These are phyloP conservation scores for Plasmodium reichenowi DNA, from an alignment of 169 alveolate genomes.

Conservation along the genomic window DNA sequence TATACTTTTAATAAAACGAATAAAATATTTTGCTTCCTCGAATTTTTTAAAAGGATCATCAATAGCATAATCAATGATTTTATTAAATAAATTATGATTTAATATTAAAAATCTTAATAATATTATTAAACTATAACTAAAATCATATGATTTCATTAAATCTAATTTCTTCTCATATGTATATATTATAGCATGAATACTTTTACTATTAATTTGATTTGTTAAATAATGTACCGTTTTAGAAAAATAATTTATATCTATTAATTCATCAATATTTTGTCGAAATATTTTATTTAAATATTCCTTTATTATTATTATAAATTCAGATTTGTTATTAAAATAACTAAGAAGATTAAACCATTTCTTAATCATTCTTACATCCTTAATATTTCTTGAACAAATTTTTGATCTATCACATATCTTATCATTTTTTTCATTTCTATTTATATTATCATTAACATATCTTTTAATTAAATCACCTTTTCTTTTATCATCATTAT, in stretches of 20 bases:
- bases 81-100: constrained; percentile 47
- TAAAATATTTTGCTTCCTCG: constrained; percentile 20
- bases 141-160: constrained; percentile 43
- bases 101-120: constrained; percentile 23
- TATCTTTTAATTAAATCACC: neutral
- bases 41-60: constrained; percentile 35
- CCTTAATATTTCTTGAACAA: neutral
- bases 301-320: constrained; percentile 38
- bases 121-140: constrained; percentile 56
- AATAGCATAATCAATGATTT: constrained; percentile 25
- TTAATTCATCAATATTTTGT: constrained; percentile 38
- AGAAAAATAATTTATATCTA: constrained; percentile 20
- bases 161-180: constrained; percentile 34
- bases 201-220: constrained; percentile 69
- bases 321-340: constrained; percentile 23
- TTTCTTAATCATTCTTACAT: constrained; percentile 40
- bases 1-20: constrained; percentile 52
- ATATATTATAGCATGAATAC: constrained; percentile 45
- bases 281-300: constrained; percentile 67
- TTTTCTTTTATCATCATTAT: neutral
- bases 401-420: neutral
- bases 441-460: neutral
- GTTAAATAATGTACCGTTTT: constrained; percentile 52
- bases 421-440: neutral
- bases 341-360: constrained; percentile 24